Evolutionary conservation across 257 asterid genomes (phyloP), one percentile per base, ranked within the genome.

Genomic region (Ballota nigra): DNA sequence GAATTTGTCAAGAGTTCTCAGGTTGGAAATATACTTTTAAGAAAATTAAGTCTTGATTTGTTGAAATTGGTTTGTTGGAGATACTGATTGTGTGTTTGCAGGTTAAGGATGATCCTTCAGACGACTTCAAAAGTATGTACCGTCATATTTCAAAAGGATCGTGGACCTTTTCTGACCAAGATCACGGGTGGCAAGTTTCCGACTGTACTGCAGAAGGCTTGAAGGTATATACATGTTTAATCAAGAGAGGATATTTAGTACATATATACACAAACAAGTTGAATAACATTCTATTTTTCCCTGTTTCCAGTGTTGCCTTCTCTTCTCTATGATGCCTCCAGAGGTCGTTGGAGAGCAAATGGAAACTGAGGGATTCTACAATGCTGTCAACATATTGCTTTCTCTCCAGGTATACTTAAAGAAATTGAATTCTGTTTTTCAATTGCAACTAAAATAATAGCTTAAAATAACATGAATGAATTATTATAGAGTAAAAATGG

Each of bases 171-270:
- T 90, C 98, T 3, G 95, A 92, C 74, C 97, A 90, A 82, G 98
- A 92, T 82, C 98, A 92, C 13, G 98, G 97, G 6, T 92, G 98
- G 97, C 97, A 90, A 82, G 97, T 88, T 24, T 92, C 98, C n/a
- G 98, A 92, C 69, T 90, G 97, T 74, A 92, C 97, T 0, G 97
- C 98, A n/a, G 98, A 92, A 80, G 98, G 86, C 56, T 57, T 92
- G 73, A 92, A 88, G 97, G 98, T 90, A 74, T 29, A 7, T 13
- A 24, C 22, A 1, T 20, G 56, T 49, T n/a, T n/a, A n/a, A 36
- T 71, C 41, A 59, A 60, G 23, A 65, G 65, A 47, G 2, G 8
- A 49, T 5, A 20, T 49, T 12, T 74, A 56, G 12, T 45, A 61
- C 13, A 4, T 24, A 6, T 6, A 29, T 29, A 29, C 43, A 53